Evolutionary conservation across 805 yeast genomes (phyloP).

Genomic region (Kockiozyma suomiensis): DNA sequence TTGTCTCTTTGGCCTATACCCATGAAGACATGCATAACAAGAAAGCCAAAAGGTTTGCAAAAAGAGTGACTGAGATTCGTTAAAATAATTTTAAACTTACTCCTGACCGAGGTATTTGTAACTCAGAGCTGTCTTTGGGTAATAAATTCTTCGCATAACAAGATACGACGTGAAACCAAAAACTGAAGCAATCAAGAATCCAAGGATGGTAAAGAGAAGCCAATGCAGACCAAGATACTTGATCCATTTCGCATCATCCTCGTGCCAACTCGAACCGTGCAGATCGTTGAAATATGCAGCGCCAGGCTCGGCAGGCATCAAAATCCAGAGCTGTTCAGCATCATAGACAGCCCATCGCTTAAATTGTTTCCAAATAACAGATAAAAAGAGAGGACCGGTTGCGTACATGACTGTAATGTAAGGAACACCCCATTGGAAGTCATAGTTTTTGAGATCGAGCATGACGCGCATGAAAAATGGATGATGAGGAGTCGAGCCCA

Average conservation of each 20-base stretch:
- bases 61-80: too few relatives aligned
- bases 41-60: too few relatives aligned
- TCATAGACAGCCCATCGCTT: conserved; percentile 68
- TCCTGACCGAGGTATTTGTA: conserved; percentile 24
- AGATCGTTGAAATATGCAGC: conserved; percentile 70
- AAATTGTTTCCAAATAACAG: conserved; percentile 85
- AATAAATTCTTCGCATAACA: conserved; percentile 17
- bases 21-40: too few relatives aligned
- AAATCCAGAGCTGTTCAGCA: conserved; percentile 64
- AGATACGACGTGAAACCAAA: conserved; percentile 28
- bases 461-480: conserved; percentile 78
- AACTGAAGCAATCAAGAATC: conserved; percentile 55
- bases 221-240: conserved; percentile 75
- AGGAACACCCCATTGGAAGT: conserved; percentile 80
- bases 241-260: conserved; percentile 80
- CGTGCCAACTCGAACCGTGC: conserved; percentile 91
- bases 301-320: conserved; percentile 62
- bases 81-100: background rate
- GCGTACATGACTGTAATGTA: conserved; percentile 90
- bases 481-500: conserved; percentile 86
- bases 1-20: too few relatives aligned
- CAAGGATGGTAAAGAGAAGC: conserved; percentile 67
- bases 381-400: conserved; percentile 86
- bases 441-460: conserved; percentile 61
- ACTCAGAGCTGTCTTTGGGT: conserved; percentile 1